Evolutionary conservation across 2,329 filamentous ascomycete species (phyloP).

Genomic region (Pseudomassariella vexata): DNA sequence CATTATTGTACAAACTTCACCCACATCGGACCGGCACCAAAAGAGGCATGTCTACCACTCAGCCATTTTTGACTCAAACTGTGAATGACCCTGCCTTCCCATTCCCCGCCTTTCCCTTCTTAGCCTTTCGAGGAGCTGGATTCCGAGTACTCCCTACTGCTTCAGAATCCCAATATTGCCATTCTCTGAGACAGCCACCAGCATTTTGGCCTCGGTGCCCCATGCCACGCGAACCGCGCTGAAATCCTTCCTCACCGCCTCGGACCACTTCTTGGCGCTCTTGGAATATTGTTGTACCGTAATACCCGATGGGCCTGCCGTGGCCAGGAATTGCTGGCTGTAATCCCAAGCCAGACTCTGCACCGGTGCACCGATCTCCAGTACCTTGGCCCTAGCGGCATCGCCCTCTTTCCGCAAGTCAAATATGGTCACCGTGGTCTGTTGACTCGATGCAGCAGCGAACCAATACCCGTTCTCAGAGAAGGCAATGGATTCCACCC

Average conservation of each 20-base stretch:
- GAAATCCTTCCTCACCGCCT: slow-evolving; percentile 72
- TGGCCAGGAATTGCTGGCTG: slow-evolving; percentile 86
- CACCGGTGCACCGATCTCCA: slow-evolving; percentile 77
- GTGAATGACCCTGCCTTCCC: no score
- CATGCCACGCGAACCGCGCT: slow-evolving; percentile 70
- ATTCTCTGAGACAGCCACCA: slow-evolving; percentile 69
- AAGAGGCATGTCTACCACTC: no score
- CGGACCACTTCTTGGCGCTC: slow-evolving; percentile 79
- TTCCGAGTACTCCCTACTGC: no score
- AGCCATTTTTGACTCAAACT: no score
- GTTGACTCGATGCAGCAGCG: slow-evolving; percentile 72
- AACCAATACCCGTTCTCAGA: slow-evolving; percentile 98
- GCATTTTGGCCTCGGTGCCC: slow-evolving; percentile 67
- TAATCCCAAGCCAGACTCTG: slow-evolving; percentile 84
- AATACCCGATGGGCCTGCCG: slow-evolving; percentile 71
- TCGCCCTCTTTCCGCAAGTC: slow-evolving; percentile 92
- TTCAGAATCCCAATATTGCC: slow-evolving; percentile 71
- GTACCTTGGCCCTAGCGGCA: slow-evolving; percentile 71
- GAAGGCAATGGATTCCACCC: slow-evolving; percentile 74
- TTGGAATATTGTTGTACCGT: slow-evolving; percentile 90
- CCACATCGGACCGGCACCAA: no score
- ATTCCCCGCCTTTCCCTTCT: no score
- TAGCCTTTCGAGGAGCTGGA: no score
- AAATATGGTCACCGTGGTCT: slow-evolving; percentile 78
- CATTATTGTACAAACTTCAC: no score